Evolutionary conservation across 192 early-diverging fungal species (phyloP).

Genomic region (Obelidium mucronatum): DNA sequence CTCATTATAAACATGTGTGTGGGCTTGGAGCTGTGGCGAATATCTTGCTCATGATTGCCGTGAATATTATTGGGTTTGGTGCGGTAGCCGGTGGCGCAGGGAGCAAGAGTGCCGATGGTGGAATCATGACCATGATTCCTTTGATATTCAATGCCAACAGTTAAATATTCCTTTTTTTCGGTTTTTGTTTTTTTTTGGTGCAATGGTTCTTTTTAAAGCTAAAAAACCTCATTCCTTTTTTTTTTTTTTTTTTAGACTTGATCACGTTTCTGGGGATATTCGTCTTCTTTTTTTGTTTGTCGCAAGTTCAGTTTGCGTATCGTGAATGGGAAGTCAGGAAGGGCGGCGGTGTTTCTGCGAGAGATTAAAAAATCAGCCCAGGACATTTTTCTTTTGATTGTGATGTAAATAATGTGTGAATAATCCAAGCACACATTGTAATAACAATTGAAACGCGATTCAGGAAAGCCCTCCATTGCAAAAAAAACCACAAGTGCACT

Average conservation of each 20-base stretch:
- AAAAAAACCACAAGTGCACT: no score
- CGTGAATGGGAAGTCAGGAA: constrained; percentile 4
- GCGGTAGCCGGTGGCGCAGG: not conserved
- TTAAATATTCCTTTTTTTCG: constrained; percentile 14
- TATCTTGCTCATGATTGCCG: constrained; percentile 94
- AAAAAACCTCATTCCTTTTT: no score
- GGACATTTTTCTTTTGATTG: no score
- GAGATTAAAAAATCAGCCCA: not conserved
- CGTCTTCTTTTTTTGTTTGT: constrained; percentile 20
- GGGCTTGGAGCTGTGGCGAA: constrained; percentile 83
- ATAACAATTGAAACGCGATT: no score
- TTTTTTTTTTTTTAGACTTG: not conserved
- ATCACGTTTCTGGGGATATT: constrained; percentile 8
- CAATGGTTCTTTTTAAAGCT: not conserved
- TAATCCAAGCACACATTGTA: no score
- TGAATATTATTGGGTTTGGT: constrained; percentile 93
- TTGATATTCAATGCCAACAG: constrained; percentile 18
- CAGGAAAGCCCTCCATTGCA: no score
- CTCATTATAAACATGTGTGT: constrained; percentile 63
- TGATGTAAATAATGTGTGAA: no score
- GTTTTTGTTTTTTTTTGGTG: not conserved
- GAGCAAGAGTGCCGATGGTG: constrained; percentile 3
- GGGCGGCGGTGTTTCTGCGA: not conserved
- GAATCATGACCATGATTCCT: constrained; percentile 7
- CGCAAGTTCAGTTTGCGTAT: constrained; percentile 19